Evolutionary conservation across 352 stramenopile species (phyloP).

Genomic region (Phytophthora uliginosa): DNA sequence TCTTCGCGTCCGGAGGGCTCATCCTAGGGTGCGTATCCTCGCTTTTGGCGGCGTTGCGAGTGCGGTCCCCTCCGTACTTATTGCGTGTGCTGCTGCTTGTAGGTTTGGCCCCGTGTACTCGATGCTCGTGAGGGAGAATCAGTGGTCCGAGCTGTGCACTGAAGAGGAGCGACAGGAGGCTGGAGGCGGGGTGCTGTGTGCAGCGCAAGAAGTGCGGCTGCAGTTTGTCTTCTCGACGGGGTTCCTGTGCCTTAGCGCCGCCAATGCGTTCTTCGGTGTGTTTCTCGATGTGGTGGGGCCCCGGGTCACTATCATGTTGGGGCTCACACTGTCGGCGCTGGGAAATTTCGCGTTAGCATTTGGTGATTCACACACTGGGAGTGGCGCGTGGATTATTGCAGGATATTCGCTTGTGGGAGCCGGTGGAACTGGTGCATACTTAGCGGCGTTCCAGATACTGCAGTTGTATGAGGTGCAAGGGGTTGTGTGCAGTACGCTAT

Average conservation of each 20-base stretch:
- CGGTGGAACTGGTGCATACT: slow-evolving; percentile 79
- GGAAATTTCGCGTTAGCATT: slow-evolving; percentile 73
- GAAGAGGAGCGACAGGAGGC: slow-evolving; percentile 2
- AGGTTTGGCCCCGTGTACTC: slow-evolving; percentile 85
- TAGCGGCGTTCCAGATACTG: slow-evolving; percentile 85
- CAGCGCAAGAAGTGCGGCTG: slow-evolving; percentile 74
- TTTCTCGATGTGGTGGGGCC: slow-evolving; percentile 79
- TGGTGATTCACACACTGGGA: slow-evolving; percentile 62
- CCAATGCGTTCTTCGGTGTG: slow-evolving; percentile 84
- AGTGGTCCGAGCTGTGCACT: slow-evolving; percentile 76
- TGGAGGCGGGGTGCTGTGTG: slow-evolving; percentile 38
- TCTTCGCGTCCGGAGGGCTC: slow-evolving; percentile 74
- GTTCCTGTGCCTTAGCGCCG: slow-evolving; percentile 83
- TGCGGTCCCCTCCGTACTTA: neutral
- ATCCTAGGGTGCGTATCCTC: slow-evolving; percentile 57
- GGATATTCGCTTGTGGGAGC: slow-evolving; percentile 78
- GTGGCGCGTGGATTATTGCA: slow-evolving; percentile 65
- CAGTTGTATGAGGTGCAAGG: slow-evolving; percentile 83
- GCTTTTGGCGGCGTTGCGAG: neutral
- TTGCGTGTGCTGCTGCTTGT: slow-evolving; percentile 5
- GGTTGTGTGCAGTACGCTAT: slow-evolving; percentile 82
- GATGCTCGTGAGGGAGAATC: slow-evolving; percentile 63
- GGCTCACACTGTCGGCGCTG: slow-evolving; percentile 51
- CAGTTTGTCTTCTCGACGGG: slow-evolving; percentile 86
- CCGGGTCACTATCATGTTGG: slow-evolving; percentile 61